Evolutionary conservation across 179 eudicot genomes (phyloP).

Genomic region (Nepenthes alata): DNA sequence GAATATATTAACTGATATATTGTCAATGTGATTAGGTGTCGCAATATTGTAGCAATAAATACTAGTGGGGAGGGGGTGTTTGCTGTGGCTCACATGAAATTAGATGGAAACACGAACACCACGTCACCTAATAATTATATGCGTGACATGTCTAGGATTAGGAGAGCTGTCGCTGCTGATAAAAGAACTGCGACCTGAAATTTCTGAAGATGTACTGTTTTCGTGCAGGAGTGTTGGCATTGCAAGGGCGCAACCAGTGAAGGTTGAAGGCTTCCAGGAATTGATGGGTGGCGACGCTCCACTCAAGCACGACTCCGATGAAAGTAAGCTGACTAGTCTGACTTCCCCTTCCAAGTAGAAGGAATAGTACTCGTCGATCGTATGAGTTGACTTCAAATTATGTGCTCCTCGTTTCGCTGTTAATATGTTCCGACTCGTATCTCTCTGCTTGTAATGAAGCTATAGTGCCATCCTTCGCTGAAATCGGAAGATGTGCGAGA

Average conservation of each 20-base stretch:
- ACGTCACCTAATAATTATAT: not conserved
- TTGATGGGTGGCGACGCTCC: constrained; percentile 92
- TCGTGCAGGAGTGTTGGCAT: constrained; percentile 52
- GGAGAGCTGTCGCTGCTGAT: not conserved
- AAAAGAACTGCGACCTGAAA: not conserved
- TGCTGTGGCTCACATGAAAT: no score
- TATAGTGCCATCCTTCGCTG: no score
- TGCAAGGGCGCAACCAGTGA: constrained; percentile 87
- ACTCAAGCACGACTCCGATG: constrained; percentile 65
- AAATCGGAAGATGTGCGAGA: no score
- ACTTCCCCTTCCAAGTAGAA: constrained; percentile 61
- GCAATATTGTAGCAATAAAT: no score
- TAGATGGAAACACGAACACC: no score
- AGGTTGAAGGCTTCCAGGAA: constrained; percentile 93
- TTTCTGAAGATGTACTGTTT: not conserved
- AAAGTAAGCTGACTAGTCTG: constrained; percentile 58
- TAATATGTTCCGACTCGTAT: no score
- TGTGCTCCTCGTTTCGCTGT: no score
- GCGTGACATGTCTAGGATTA: not conserved
- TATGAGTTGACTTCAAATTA: no score
- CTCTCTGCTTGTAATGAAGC: no score
- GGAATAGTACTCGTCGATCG: not conserved
- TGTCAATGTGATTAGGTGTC: no score
- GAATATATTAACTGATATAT: no score
- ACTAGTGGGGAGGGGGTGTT: no score